Percentiles rank a stretch among this genome's conserved stretches.
Conservation (phyloP, 2,329 filamentous ascomycete genomes). For the Ophiognomonia clavigignenti-juglandacearum region DNA sequence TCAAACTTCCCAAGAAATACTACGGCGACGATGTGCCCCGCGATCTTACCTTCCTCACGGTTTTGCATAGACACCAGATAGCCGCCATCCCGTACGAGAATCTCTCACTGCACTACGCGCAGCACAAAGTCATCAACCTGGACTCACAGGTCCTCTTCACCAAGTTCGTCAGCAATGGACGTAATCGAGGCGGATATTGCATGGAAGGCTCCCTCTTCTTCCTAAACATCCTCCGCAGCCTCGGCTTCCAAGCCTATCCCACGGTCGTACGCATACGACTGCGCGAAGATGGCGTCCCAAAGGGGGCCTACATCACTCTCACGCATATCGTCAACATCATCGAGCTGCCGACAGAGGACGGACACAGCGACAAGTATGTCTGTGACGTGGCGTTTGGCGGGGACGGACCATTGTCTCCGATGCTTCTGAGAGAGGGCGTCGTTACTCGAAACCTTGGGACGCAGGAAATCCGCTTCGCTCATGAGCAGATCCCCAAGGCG, state of each 20-base stretch:
- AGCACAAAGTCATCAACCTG: slow-evolving; percentile 33
- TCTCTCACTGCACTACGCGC: slow-evolving; percentile 47
- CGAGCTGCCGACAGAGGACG: slow-evolving; percentile 33
- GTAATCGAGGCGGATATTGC: slow-evolving; percentile 53
- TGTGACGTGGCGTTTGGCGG: slow-evolving; percentile 63
- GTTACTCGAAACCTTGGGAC: slow-evolving; percentile 46
- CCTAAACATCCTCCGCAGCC: slow-evolving; percentile 21
- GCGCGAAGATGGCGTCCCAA: slow-evolving; percentile 32
- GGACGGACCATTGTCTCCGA: slow-evolving; percentile 52
- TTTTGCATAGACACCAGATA: slow-evolving; percentile 41
- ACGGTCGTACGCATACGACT: slow-evolving; percentile 47
- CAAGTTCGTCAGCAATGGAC: slow-evolving; percentile 40
- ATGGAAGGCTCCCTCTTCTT: slow-evolving; percentile 55
- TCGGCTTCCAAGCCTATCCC: slow-evolving; percentile 26
- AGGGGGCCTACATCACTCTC: slow-evolving; percentile 32
- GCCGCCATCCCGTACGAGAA: slow-evolving; percentile 53
- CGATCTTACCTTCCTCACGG: slow-evolving; percentile 32
- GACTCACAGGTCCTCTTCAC: slow-evolving; percentile 41
- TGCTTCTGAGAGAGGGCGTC: slow-evolving; percentile 43
- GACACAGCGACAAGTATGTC: slow-evolving; percentile 41
- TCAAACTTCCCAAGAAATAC: slow-evolving; percentile 19
- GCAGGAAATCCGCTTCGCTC: slow-evolving; percentile 50
- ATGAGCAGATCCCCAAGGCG: slow-evolving; percentile 40
- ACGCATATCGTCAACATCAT: slow-evolving; percentile 60
- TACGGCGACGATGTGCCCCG: slow-evolving; percentile 17